These are phyloP conservation scores for Adenanthera pavonina DNA, from an alignment of 306 rosid genomes.

Conservation along the genomic window DNA sequence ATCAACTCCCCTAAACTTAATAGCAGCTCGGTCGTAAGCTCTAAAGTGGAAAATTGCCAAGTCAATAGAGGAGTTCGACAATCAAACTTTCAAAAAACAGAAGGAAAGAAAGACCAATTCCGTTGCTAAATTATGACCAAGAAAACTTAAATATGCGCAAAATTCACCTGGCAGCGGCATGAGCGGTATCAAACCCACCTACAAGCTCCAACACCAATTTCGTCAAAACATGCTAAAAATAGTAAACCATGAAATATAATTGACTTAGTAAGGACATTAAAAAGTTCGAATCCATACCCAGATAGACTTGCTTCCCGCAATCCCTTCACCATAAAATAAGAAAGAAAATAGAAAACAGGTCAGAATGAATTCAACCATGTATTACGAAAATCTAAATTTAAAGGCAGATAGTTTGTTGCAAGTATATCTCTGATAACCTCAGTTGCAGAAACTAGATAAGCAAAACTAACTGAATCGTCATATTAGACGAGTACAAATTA, in stretches of 20 bases:
- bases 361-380: conserved; percentile 37
- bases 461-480: not conserved
- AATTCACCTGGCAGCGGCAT: conserved; percentile 93
- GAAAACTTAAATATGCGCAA: conserved; percentile 14
- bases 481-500: not conserved
- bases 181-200: conserved; percentile 99
- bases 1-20: conserved; percentile 94
- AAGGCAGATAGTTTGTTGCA: conserved; percentile 14
- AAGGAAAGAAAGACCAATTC: not conserved
- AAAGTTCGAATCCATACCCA: conserved; percentile 70
- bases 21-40: conserved; percentile 98
- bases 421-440: not conserved
- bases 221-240: conserved; percentile 43
- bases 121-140: not conserved
- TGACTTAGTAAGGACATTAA: conserved; percentile 32
- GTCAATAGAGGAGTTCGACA: conserved; percentile 31
- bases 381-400: conserved; percentile 11
- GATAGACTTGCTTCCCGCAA: conserved; percentile 96
- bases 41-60: conserved; percentile 53
- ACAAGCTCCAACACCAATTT: conserved; percentile 38
- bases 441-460: not conserved
- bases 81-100: conserved; percentile 23
- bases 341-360: conserved; percentile 4
- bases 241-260: conserved; percentile 43
- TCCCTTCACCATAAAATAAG: conserved; percentile 68